Percentiles rank a stretch among this genome's conserved stretches.
phyloP scores from a whole-genome alignment of 2,329 filamentous ascomycete species.

The Arthrobotrys musiformis region DNA sequence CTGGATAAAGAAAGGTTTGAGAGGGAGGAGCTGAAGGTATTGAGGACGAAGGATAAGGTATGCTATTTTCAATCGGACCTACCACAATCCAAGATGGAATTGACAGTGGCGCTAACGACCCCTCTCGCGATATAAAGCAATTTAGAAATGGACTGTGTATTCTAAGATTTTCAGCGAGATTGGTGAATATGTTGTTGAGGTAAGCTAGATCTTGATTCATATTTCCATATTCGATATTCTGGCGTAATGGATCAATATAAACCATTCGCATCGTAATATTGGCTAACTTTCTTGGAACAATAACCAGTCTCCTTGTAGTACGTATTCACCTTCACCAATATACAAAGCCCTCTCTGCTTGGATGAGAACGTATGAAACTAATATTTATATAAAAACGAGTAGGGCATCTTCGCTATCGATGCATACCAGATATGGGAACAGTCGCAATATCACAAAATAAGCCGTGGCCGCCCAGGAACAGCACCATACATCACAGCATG shows the following conservation, averaged over 20 bases:
- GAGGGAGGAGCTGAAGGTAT: slow-evolving; percentile 34
- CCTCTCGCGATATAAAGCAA: slow-evolving; percentile 17
- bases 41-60: slow-evolving; percentile 38
- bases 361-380: too few species aligned
- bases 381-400: slow-evolving; percentile 1
- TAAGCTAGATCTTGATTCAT: background rate
- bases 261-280: too few species aligned
- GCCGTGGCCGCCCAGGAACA: slow-evolving; percentile 40
- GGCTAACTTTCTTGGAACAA: background rate
- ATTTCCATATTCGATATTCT: too few species aligned
- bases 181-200: slow-evolving; percentile 31
- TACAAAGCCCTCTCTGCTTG: too few species aligned
- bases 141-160: slow-evolving; percentile 35
- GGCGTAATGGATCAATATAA: too few species aligned
- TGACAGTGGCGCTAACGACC: too few species aligned
- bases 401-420: slow-evolving; percentile 31
- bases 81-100: too few species aligned
- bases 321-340: background rate
- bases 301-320: slow-evolving; percentile 45
- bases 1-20: slow-evolving; percentile 49
- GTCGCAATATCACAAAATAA: slow-evolving; percentile 33
- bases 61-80: too few species aligned
- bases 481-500: slow-evolving; percentile 50
- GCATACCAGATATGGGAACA: slow-evolving; percentile 32
- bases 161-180: slow-evolving; percentile 16